Conservation (phyloP, 139 green algal genomes). For the Coelastrella sp. region DNA sequence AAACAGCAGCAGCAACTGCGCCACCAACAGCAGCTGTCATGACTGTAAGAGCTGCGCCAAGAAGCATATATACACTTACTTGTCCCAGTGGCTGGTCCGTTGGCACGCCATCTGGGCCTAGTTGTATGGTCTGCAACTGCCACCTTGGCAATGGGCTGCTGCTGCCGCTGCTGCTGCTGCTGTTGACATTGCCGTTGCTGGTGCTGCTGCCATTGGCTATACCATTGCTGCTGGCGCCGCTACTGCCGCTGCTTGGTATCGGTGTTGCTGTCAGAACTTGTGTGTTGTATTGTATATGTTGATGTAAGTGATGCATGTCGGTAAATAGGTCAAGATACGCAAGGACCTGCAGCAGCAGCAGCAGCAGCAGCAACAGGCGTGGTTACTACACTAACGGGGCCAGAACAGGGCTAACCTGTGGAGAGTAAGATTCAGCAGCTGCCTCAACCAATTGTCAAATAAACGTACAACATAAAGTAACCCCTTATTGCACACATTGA, state of each 20-base stretch:
- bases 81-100: not conserved
- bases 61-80: not conserved
- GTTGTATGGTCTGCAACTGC: constrained; percentile 7
- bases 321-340: constrained; percentile 76
- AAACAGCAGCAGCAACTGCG: too few relatives aligned
- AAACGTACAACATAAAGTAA: too few relatives aligned
- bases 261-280: constrained; percentile 43
- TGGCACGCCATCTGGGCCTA: not conserved
- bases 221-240: not conserved
- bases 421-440: too few relatives aligned
- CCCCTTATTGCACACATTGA: too few relatives aligned
- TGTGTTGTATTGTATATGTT: constrained; percentile 59
- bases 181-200: too few relatives aligned
- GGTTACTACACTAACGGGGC: too few relatives aligned
- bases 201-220: not conserved
- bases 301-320: constrained; percentile 54
- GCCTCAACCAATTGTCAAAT: too few relatives aligned
- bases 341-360: constrained; percentile 52
- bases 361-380: not conserved
- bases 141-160: not conserved
- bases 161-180: constrained; percentile 31
- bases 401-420: not conserved
- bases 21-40: too few relatives aligned
- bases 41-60: too few relatives aligned
- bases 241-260: not conserved